Conservation (phyloP, 257 asterid species). For the Capsicum chinense region DNA sequence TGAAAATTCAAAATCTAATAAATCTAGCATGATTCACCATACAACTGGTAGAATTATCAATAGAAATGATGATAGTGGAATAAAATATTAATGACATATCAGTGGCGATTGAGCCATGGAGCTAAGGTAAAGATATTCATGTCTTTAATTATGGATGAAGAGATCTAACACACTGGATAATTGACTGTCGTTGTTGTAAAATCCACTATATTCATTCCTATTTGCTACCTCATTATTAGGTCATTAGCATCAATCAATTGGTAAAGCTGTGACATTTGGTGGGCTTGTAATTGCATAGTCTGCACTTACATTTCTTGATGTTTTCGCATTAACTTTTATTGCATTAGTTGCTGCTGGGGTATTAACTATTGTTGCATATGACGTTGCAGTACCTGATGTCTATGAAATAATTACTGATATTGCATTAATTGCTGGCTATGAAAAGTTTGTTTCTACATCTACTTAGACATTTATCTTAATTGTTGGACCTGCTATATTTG, state of each 20-base stretch:
- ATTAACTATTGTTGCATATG: too few species aligned
- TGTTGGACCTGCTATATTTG: constrained; percentile 31
- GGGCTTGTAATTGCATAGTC: constrained; percentile 31
- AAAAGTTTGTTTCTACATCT: constrained; percentile 53
- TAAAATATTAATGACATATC: constrained; percentile 31
- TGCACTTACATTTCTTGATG: constrained; percentile 53
- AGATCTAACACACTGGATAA: constrained; percentile 66
- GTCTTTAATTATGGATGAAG: constrained; percentile 68
- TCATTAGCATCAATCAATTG: too few species aligned
- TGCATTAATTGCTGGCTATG: constrained; percentile 71
- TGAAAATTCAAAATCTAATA: too few species aligned
- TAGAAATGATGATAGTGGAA: neutral
- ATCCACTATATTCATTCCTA: constrained; percentile 68
- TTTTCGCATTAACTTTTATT: constrained; percentile 49
- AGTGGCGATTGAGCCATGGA: constrained; percentile 74
- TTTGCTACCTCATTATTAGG: constrained; percentile 76
- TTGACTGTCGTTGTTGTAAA: constrained; percentile 60
- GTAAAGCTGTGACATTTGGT: too few species aligned
- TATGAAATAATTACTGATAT: constrained; percentile 58
- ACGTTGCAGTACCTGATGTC: constrained; percentile 59
- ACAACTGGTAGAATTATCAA: too few species aligned
- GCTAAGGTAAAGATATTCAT: constrained; percentile 74
- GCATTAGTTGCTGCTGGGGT: constrained; percentile 56
- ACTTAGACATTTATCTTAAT: neutral
- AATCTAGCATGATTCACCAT: too few species aligned